Percentiles rank a stretch among this genome's conserved stretches.
Conservation (phyloP, 306 rosid genomes). For the Parietaria judaica region DNA sequence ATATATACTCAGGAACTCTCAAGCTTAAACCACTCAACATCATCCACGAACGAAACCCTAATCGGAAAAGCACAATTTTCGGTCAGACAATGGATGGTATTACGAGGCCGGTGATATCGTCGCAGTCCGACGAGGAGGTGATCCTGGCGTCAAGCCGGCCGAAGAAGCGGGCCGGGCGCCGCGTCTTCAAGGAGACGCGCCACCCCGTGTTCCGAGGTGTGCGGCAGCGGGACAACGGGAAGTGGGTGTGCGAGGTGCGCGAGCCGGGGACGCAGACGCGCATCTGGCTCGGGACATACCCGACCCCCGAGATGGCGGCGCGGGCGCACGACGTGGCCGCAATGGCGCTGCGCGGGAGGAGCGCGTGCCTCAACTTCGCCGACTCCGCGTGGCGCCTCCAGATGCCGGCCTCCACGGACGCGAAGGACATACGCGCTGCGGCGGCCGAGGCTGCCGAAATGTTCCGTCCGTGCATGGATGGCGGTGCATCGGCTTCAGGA, state of each 20-base stretch:
- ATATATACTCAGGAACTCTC: neutral
- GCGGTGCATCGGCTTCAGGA: conserved; percentile 3
- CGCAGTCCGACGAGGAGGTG: conserved; percentile 37
- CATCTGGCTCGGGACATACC: conserved; percentile 85
- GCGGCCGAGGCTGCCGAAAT: conserved; percentile 52
- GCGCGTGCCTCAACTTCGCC: conserved; percentile 66
- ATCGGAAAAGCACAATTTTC: neutral
- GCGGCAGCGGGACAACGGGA: conserved; percentile 53
- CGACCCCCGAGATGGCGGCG: conserved; percentile 76
- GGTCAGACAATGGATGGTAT: neutral
- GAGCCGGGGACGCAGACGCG: conserved; percentile 51
- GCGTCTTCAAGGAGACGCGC: conserved; percentile 61
- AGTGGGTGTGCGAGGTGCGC: conserved; percentile 84
- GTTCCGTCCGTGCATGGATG: conserved; percentile 17
- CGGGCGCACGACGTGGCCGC: conserved; percentile 88
- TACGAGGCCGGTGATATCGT: neutral
- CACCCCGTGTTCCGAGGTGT: conserved; percentile 83
- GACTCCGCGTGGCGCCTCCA: conserved; percentile 56
- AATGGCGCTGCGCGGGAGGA: conserved; percentile 43
- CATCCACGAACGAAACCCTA: neutral
- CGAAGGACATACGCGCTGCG: conserved; percentile 42
- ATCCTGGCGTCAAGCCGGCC: conserved; percentile 51
- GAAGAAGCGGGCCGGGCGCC: conserved; percentile 62
- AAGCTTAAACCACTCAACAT: neutral
- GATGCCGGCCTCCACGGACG: conserved; percentile 31